Evolutionary conservation across 805 yeast species (phyloP), one percentile per base, ranked within the genome.

Genomic region (Myxozyma neotropica): DNA sequence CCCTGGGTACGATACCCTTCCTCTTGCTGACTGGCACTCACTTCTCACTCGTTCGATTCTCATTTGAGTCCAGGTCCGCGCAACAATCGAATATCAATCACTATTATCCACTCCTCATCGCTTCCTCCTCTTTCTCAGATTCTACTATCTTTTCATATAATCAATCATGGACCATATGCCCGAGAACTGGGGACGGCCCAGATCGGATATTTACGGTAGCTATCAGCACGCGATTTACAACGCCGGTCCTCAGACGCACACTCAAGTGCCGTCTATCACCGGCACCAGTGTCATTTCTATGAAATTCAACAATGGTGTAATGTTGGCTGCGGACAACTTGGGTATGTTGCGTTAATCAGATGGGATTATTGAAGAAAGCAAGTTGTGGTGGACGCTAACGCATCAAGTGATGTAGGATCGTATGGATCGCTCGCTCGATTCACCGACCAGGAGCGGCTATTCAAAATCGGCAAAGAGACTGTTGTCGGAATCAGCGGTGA

Each of bases 401-500:
- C n/a, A n/a, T n/a, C n/a, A n/a, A n/a, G 36, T 12, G 8, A 7
- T 48, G 31, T 33, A 70, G 81, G 78, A n/a, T 87, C 97, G 0
- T 94, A 93, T 72, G 99, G 99, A 0, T 90, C 97, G 1, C 79
- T 94, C 65, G 84, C 95, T 63, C 83, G 97, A 69, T 88, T 93
- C 76, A 86, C 82, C 62, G 85, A 92, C 73, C 81, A 89, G 61
- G 95, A 93, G 73, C 85, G 99, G 72, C 77, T 94, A 69, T 76
- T 91, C 70, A 83, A 83, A 58, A 96, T 93, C 29, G 99, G 98
- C 17, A 75, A 80, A 15, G 86, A 87, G 63, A 88, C 97, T 0
- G 85, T 91, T 52, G 97, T 94, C 50, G 99, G 98, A 50, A 78
- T 92, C 35, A 85, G 95, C 50, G 99, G 99, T 52, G 99, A 94